Evolutionary conservation across 164 flowering plant genomes (phyloP), one percentile per base, ranked within the genome.

Genomic region (Malania oleifera): DNA sequence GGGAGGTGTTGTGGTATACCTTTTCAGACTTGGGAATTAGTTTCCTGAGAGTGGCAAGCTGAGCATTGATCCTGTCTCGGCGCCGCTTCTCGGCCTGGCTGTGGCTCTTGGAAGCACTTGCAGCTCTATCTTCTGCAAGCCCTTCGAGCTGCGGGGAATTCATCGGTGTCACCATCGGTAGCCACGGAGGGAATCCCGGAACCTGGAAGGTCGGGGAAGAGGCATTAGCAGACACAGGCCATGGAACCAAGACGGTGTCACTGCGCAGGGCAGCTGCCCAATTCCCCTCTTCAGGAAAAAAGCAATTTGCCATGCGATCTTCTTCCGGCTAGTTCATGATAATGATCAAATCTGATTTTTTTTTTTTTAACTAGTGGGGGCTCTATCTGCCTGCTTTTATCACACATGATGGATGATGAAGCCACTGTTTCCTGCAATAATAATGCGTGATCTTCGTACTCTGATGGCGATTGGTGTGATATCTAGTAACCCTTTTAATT

Each of bases 31-130:
- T 72, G 45, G 96, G 88, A 63, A 84, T 68, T 0, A 85, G 75
- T 52, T 76, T 80, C 67, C 90, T 69, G 7, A 88, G 80, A 62
- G 77, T 71, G 0, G 84, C 61, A 48, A 88, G 90, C 59, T 84
- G 90, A 2, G 79, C 68, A 70, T 88, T 88, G 35, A 85, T 85
- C 56, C 89, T 71, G 59, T 85, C 89, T 37, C 96, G 59, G 7
- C 96, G 85, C 13, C 96, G 67, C 70, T 84, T 88, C 77, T 88
- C 96, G 0, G 96, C 92, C 50, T 76, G 80, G 67, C 92, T 80
- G 44, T 88, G 96, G 71, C 84, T 88, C 62, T 67, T 77, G 24
- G 89, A 82, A 44, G 72, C 67, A 22, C 59, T 20, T 0, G 70
- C 63, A 19, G 73, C 58, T 57, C 62, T 59, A 0, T 65, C 81